These are phyloP conservation scores for Theobroma cacao DNA, from an alignment of 345 rosid genomes.

Conservation along the genomic window DNA sequence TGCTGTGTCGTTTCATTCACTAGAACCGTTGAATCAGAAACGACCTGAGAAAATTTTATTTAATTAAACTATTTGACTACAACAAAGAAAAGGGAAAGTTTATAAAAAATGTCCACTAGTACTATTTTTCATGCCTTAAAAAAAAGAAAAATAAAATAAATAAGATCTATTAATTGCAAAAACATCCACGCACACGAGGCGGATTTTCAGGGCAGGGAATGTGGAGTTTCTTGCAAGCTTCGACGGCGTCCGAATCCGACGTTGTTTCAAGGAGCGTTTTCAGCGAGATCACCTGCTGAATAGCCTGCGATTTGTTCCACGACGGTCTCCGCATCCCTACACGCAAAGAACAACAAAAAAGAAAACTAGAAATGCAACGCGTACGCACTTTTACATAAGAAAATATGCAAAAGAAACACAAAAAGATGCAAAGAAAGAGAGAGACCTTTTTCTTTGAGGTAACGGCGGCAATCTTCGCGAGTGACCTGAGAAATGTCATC, in stretches of 20 bases:
- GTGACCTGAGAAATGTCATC: slow-evolving; percentile 55
- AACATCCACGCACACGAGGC: slow-evolving; percentile 19
- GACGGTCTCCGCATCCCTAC: slow-evolving; percentile 55
- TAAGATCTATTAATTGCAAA: not conserved
- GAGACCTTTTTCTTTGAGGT: slow-evolving; percentile 43
- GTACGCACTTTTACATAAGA: not conserved
- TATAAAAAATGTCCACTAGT: not conserved
- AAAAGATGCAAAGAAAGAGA: not conserved
- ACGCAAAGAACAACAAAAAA: slow-evolving; percentile 6
- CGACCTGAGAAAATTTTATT: slow-evolving; percentile 22
- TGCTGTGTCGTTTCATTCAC: slow-evolving; percentile 23
- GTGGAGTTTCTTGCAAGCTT: slow-evolving; percentile 25
- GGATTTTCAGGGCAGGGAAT: slow-evolving; percentile 20
- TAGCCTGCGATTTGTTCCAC: slow-evolving; percentile 60
- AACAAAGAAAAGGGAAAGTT: not conserved
- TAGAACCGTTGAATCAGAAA: slow-evolving; percentile 27
- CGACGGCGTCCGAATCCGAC: slow-evolving; percentile 28
- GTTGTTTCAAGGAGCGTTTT: slow-evolving; percentile 39
- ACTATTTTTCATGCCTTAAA: not conserved
- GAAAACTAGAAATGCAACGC: not conserved
- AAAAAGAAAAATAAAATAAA: not conserved
- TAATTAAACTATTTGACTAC: slow-evolving; percentile 1
- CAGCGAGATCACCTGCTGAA: slow-evolving; percentile 53
- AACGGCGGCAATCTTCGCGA: slow-evolving; percentile 57
- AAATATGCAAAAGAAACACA: not conserved